These are phyloP conservation scores for Pleurotus tuber-regium DNA, from an alignment of 768 basidiomycete species.

Conservation along the genomic window DNA sequence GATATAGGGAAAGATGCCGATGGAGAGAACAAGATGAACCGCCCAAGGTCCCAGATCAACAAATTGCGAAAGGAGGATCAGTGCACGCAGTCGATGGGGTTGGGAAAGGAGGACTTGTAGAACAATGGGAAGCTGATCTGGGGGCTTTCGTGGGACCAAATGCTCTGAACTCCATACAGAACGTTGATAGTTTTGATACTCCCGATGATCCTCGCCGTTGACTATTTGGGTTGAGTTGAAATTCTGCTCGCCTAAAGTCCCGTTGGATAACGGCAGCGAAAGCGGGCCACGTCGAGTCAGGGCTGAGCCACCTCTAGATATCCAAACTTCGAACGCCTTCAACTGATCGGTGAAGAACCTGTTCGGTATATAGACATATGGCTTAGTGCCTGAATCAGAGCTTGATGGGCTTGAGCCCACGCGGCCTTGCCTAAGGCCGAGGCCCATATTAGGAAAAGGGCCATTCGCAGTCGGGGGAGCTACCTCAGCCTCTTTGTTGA, in stretches of 20 bases:
- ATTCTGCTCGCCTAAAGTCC: slow-evolving; percentile 28
- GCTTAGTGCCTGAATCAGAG: slow-evolving; percentile 35
- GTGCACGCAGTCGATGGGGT: slow-evolving; percentile 90
- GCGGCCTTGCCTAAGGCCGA: slow-evolving; percentile 3
- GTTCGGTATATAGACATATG: slow-evolving; percentile 79
- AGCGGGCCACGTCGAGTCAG: slow-evolving; percentile 74
- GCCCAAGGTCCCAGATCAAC: slow-evolving; percentile 99
- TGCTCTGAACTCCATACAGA: slow-evolving; percentile 33
- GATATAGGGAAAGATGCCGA: slow-evolving; percentile 99
- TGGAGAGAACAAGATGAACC: slow-evolving; percentile 90
- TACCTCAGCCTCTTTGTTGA: slow-evolving; percentile 37
- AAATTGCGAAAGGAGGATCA: slow-evolving; percentile 95
- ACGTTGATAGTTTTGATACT: slow-evolving; percentile 16
- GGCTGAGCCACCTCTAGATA: slow-evolving; percentile 88
- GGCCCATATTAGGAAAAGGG: slow-evolving; percentile 16
- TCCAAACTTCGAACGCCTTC: slow-evolving; percentile 98
- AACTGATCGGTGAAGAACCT: slow-evolving; percentile 95
- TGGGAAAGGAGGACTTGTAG: slow-evolving; percentile 96
- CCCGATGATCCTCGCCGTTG: slow-evolving; percentile 2
- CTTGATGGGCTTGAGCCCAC: slow-evolving; percentile 17
- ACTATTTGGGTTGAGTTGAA: slow-evolving; percentile 3
- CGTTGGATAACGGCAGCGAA: slow-evolving; percentile 52
- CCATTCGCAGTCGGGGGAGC: slow-evolving; percentile 17
- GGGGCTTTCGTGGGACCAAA: slow-evolving; percentile 85
- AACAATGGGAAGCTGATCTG: slow-evolving; percentile 96